Evolutionary conservation across 768 basidiomycete genomes (phyloP), one percentile per base, ranked within the genome.

Genomic region (Boletales sp.): DNA sequence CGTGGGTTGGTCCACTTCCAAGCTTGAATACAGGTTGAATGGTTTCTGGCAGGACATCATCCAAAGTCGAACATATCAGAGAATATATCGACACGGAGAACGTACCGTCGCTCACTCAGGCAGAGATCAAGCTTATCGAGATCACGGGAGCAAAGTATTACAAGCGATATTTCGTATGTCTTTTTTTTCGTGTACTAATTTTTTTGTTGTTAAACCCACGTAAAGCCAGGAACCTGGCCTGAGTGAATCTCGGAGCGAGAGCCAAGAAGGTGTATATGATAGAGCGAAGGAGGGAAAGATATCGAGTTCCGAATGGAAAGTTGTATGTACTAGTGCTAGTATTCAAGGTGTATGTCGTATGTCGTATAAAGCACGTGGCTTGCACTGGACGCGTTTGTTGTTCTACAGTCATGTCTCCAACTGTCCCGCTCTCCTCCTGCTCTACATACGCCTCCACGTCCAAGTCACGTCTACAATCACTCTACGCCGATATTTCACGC

Each of bases 401-500:
- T 28, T 28, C 35, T 46, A 28, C 54, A 38, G 33, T 18, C 36
- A 66, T 68, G 61, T 59, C 58, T 19, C 51, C 60, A 30, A 39
- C 49, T 28, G 31, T 48, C 13, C 41, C 32, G 14, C 56, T 71
- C 12, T 47, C 66, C 46, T 56, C 62, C 2, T 62, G 64, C 12
- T 47, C 64, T 46, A 61, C 60, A 17, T 69, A 67, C 13, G 53
- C 57, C 12, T 59, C 63, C 10, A 69, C 60, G 3, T 65, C 70
- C 14, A 67, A 59, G 10, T 60, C 78, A 19, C 82, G 89, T 8
- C 73, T 91, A 0, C 83, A 87, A 54, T 82, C 92, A 0, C 74
- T 97, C 8, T 97, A 94, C 69, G 87, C 93, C 8, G 92, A 94
- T 62, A 83, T 94, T 50, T 82, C 88, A 0, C 75, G 83, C 12